Percentiles rank a stretch among this genome's conserved stretches.
These are phyloP conservation scores for Allium fistulosum DNA, from an alignment of 106 monocot species.

Conservation along the genomic window DNA sequence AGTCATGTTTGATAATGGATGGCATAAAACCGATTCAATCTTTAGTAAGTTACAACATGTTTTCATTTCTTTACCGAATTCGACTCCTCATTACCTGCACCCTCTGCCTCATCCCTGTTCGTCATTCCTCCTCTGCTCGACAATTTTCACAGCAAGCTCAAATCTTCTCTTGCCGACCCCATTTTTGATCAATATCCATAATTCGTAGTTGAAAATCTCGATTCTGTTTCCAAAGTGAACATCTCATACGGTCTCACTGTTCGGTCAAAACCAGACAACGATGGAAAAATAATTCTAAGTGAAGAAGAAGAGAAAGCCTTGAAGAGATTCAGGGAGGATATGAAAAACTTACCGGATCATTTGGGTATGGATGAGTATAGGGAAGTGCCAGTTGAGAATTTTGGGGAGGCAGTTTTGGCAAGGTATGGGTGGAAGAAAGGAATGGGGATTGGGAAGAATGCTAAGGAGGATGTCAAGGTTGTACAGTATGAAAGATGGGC, in stretches of 20 bases:
- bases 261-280: conserved; percentile 15
- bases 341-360: conserved; percentile 54
- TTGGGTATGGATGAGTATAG: conserved; percentile 32
- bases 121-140: no score
- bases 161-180: no score
- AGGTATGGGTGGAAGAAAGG: conserved; percentile 85
- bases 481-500: conserved; percentile 42
- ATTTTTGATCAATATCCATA: not conserved
- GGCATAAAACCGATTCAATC: no score
- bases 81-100: no score
- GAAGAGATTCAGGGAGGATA: conserved; percentile 32
- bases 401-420: conserved; percentile 52
- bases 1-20: no score
- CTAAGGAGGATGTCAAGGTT: conserved; percentile 45
- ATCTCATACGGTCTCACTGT: conserved; percentile 58
- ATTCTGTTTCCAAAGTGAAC: not conserved
- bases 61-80: no score
- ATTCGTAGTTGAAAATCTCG: conserved; percentile 46
- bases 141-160: no score
- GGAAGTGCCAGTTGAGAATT: conserved; percentile 58
- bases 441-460: conserved; percentile 47
- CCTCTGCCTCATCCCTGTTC: no score
- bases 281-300: not conserved
- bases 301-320: not conserved
- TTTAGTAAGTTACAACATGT: no score